Evolutionary conservation across 1,284 basidiomycete genomes (phyloP).

Genomic region (Ceratobasidium sp.): DNA sequence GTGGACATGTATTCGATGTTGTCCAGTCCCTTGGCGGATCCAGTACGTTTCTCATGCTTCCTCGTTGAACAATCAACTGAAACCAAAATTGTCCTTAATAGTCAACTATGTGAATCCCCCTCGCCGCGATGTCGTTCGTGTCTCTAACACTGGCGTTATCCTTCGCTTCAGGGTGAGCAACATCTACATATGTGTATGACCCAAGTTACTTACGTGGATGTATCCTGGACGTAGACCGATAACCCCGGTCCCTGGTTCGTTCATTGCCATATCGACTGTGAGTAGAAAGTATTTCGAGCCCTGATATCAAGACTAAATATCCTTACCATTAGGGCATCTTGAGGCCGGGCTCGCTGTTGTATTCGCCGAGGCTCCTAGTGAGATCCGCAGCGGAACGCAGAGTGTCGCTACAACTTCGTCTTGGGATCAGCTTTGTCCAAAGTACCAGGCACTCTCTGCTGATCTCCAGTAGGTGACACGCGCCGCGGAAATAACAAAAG

Average conservation of each 20-base stretch:
- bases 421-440: conserved; percentile 17
- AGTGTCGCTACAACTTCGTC: not conserved
- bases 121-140: conserved; percentile 35
- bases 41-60: not conserved
- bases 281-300: not conserved
- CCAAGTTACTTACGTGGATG: not conserved
- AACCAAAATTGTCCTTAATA: no score
- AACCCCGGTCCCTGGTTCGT: conserved; percentile 88
- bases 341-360: conserved; percentile 34
- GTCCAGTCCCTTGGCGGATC: conserved; percentile 31
- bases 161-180: conserved; percentile 21
- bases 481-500: no score
- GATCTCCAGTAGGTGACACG: conserved; percentile 8
- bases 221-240: conserved; percentile 55
- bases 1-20: conserved; percentile 32
- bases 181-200: not conserved
- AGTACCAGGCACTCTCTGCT: conserved; percentile 6
- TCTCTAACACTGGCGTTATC: conserved; percentile 18
- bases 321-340: conserved; percentile 14
- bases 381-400: conserved; percentile 9
- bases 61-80: not conserved
- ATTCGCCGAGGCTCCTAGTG: conserved; percentile 16
- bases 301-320: not conserved
- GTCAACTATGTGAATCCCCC: conserved; percentile 35
- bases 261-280: conserved; percentile 47